Evolutionary conservation across 306 rosid genomes (phyloP).

Genomic region (Elaeagnus macrophylla): DNA sequence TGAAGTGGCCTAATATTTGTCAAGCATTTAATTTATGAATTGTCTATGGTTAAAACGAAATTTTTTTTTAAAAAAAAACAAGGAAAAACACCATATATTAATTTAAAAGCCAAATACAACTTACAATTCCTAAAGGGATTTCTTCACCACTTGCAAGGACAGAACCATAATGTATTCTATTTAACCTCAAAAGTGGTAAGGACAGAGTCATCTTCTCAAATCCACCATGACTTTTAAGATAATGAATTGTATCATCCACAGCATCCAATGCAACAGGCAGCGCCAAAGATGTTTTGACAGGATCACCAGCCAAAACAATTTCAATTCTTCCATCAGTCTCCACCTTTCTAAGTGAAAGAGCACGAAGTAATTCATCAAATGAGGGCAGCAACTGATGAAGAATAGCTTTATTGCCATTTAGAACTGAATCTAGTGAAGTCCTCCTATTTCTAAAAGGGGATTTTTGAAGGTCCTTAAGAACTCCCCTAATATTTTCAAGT

Average conservation of each 20-base stretch:
- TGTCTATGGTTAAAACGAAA: slow-evolving; percentile 14
- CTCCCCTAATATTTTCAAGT: slow-evolving; percentile 39
- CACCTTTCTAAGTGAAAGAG: slow-evolving; percentile 48
- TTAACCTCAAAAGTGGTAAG: slow-evolving; percentile 63
- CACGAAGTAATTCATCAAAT: slow-evolving; percentile 45
- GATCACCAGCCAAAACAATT: slow-evolving; percentile 55
- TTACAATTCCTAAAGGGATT: slow-evolving; percentile 89
- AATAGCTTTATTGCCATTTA: slow-evolving; percentile 23
- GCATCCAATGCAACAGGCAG: slow-evolving; percentile 70
- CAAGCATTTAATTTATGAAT: slow-evolving; percentile 14
- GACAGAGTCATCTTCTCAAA: slow-evolving; percentile 40
- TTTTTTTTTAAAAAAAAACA: neutral
- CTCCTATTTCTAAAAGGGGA: slow-evolving; percentile 66
- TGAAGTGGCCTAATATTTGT: slow-evolving; percentile 59
- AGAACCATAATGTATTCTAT: slow-evolving; percentile 81
- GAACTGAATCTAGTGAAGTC: slow-evolving; percentile 34
- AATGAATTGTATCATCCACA: slow-evolving; percentile 45
- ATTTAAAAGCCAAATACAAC: slow-evolving; percentile 31
- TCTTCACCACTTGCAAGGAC: slow-evolving; percentile 85
- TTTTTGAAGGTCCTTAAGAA: slow-evolving; percentile 37
- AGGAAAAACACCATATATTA: slow-evolving; percentile 7
- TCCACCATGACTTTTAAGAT: slow-evolving; percentile 42
- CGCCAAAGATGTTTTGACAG: slow-evolving; percentile 63
- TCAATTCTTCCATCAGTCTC: slow-evolving; percentile 50
- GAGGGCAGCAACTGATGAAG: slow-evolving; percentile 46